Conservation (phyloP, 2,329 filamentous ascomycete genomes). For the Hypomyces perniciosus region DNA sequence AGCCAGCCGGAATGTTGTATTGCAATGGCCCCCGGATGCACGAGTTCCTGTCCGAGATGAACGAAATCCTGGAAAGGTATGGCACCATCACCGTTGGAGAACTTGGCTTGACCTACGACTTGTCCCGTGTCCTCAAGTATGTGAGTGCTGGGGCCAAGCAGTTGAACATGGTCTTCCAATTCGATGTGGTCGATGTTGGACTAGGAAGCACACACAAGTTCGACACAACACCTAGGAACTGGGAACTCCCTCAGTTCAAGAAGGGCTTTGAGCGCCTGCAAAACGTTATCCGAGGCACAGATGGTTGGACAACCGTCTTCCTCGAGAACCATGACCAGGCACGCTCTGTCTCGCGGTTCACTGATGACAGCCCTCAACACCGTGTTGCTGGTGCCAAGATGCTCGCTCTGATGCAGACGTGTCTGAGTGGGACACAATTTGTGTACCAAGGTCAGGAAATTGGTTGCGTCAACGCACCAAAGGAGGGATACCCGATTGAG, state of each 20-base stretch:
- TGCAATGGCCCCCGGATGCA: slow-evolving; percentile 65
- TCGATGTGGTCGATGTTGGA: slow-evolving; percentile 58
- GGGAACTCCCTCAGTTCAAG: slow-evolving; percentile 43
- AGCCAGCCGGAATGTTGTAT: slow-evolving; percentile 51
- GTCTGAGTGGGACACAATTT: slow-evolving; percentile 55
- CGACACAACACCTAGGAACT: slow-evolving; percentile 41
- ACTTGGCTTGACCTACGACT: slow-evolving; percentile 56
- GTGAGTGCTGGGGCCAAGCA: slow-evolving; percentile 53
- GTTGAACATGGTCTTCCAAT: slow-evolving; percentile 65
- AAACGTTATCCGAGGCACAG: slow-evolving; percentile 44
- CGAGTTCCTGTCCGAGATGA: slow-evolving; percentile 63
- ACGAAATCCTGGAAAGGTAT: slow-evolving; percentile 52
- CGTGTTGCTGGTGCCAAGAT: slow-evolving; percentile 50
- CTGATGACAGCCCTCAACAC: slow-evolving; percentile 42
- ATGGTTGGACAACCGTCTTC: slow-evolving; percentile 59
- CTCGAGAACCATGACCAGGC: slow-evolving; percentile 62
- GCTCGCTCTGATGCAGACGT: slow-evolving; percentile 47
- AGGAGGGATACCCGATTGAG: slow-evolving; percentile 52
- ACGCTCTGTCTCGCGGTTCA: slow-evolving; percentile 50
- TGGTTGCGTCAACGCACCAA: slow-evolving; percentile 56
- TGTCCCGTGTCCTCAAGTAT: slow-evolving; percentile 51
- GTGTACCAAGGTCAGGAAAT: slow-evolving; percentile 65
- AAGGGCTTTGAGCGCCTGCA: slow-evolving; percentile 44
- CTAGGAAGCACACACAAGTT: slow-evolving; percentile 46
- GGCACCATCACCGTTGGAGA: slow-evolving; percentile 67